Percentiles rank a stretch among this genome's conserved stretches.
Conservation (phyloP, 352 stramenopile genomes). For the Peronospora belbahrii region DNA sequence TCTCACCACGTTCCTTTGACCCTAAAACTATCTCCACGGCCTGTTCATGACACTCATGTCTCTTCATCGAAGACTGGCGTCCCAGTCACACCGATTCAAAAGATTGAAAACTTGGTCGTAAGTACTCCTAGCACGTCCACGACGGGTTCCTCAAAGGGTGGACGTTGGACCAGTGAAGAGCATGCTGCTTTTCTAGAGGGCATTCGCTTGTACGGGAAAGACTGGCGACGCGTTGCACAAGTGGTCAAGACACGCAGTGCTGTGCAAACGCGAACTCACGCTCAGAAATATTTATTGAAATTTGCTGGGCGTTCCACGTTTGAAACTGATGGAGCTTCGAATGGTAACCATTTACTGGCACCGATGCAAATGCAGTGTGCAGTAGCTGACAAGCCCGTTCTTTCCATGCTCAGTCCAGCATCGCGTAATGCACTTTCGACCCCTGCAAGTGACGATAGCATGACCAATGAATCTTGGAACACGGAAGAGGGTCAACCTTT, state of each 20-base stretch:
- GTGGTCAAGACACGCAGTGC: slow-evolving; percentile 76
- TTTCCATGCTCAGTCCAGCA: slow-evolving; percentile 22
- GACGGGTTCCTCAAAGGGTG: slow-evolving; percentile 51
- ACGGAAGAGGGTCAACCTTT: slow-evolving; percentile 21
- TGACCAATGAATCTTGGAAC: slow-evolving; percentile 33
- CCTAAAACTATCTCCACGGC: slow-evolving; percentile 21
- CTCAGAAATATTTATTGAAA: slow-evolving; percentile 91
- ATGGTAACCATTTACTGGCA: slow-evolving; percentile 24
- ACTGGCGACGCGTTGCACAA: slow-evolving; percentile 79
- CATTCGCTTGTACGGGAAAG: slow-evolving; percentile 82
- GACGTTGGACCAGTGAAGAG: slow-evolving; percentile 84
- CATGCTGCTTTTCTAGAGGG: slow-evolving; percentile 81
- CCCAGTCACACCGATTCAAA: slow-evolving; percentile 18
- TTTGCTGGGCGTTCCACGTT: slow-evolving; percentile 78
- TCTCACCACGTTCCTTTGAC: slow-evolving; percentile 10
- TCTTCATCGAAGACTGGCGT: slow-evolving; percentile 3
- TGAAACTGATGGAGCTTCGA: slow-evolving; percentile 40
- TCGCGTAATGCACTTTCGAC: slow-evolving; percentile 23
- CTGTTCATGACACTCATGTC: slow-evolving; percentile 4
- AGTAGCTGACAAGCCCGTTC: background rate
- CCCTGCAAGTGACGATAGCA: slow-evolving; percentile 23
- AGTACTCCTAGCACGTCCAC: slow-evolving; percentile 11
- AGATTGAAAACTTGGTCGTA: slow-evolving; percentile 24
- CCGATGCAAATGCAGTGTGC: slow-evolving; percentile 10
- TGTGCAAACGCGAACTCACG: slow-evolving; percentile 85